Evolutionary conservation across 768 basidiomycete species (phyloP).

Genomic region (Rhodotorula kratochvilovae): DNA sequence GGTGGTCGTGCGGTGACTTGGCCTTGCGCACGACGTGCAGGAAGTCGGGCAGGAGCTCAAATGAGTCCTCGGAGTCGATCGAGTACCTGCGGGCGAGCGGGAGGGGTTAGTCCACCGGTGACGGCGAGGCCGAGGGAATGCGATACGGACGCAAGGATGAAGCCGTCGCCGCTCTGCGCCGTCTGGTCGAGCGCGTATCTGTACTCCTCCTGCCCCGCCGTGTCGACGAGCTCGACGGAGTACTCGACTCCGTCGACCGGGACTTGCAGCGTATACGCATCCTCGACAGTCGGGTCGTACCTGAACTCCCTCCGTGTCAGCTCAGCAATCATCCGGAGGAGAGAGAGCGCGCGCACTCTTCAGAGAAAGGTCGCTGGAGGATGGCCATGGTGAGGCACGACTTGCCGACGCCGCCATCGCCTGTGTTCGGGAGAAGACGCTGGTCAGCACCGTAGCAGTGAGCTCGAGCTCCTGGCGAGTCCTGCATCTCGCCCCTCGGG

Average conservation of each 20-base stretch:
- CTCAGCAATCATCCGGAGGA: too few species aligned
- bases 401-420: constrained; percentile 38
- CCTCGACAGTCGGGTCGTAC: constrained; percentile 94
- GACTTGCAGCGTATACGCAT: constrained; percentile 72
- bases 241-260: constrained; percentile 83
- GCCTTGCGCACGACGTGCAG: constrained; percentile 25
- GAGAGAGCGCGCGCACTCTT: constrained; percentile 1
- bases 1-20: constrained; percentile 15
- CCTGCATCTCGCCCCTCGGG: too few species aligned
- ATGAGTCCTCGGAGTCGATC: constrained; percentile 25
- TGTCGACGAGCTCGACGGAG: constrained; percentile 95
- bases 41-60: constrained; percentile 29
- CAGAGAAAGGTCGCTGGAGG: constrained; percentile 13
- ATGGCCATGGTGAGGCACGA: constrained; percentile 20
- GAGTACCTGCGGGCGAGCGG: constrained; percentile 16
- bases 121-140: too few species aligned
- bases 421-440: not conserved
- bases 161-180: constrained; percentile 18
- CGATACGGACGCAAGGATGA: constrained; percentile 21
- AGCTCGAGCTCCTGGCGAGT: too few species aligned
- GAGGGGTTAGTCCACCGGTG: not conserved
- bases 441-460: not conserved
- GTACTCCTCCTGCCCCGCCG: constrained; percentile 79
- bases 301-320: constrained; percentile 71
- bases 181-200: constrained; percentile 1